Conservation (phyloP, 164 flowering plant genomes). For the Liriodendron chinense region DNA sequence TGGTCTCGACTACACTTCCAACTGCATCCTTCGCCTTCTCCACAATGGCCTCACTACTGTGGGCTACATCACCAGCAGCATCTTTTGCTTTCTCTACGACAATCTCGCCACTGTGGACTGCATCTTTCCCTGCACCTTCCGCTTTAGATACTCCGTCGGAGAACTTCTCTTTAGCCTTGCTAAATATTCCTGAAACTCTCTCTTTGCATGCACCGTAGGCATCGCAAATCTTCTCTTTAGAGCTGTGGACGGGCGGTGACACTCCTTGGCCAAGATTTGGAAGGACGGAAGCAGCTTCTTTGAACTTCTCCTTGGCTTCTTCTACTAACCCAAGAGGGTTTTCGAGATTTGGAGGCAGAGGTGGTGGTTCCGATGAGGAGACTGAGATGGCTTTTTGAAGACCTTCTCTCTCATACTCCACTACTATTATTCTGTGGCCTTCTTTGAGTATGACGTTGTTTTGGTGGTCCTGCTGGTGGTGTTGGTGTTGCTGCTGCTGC, state of each 20-base stretch:
- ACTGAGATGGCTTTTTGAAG: constrained; percentile 28
- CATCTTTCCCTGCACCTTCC: neutral
- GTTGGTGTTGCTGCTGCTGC: constrained; percentile 4
- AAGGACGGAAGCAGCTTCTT: constrained; percentile 24
- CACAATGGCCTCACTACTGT: neutral
- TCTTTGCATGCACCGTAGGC: constrained; percentile 59
- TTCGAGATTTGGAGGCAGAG: neutral
- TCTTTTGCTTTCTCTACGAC: constrained; percentile 1
- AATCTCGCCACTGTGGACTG: neutral
- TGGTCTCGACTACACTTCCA: neutral
- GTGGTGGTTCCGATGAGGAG: neutral
- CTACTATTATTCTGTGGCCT: constrained; percentile 47
- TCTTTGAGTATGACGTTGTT: constrained; percentile 40
- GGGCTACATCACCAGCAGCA: neutral
- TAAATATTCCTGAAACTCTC: constrained; percentile 31
- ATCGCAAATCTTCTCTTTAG: constrained; percentile 56
- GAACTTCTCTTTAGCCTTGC: constrained; percentile 30
- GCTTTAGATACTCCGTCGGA: constrained; percentile 11
- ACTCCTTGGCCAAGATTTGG: constrained; percentile 31
- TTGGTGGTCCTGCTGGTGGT: neutral
- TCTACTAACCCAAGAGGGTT: constrained; percentile 4
- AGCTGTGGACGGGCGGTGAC: constrained; percentile 2
- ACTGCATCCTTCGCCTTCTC: constrained; percentile 10
- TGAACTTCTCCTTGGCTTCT: constrained; percentile 21
- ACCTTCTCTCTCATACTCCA: constrained; percentile 49